phyloP scores from a whole-genome alignment of 139 green algal genomes.

The Chlamydomonas urium region DNA sequence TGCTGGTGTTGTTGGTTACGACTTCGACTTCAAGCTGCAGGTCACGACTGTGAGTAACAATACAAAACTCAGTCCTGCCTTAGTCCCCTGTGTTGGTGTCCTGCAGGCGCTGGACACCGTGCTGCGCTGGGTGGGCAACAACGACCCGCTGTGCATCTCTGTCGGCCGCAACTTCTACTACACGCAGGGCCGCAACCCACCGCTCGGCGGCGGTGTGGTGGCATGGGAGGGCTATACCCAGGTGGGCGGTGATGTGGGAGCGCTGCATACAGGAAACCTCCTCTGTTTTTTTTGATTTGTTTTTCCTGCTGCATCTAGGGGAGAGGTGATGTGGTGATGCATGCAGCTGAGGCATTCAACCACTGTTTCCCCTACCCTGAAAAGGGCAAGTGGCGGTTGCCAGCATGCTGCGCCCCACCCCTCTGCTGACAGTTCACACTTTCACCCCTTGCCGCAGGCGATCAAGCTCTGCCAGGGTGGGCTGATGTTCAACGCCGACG shows the following conservation, averaged over 20 bases:
- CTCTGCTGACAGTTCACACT: not conserved
- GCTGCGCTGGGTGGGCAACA: slow-evolving; percentile 19
- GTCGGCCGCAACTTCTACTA: slow-evolving; percentile 32
- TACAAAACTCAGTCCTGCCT: too few relatives aligned
- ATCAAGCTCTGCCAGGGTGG: slow-evolving; percentile 42
- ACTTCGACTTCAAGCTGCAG: too few relatives aligned
- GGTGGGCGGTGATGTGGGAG: slow-evolving; percentile 3
- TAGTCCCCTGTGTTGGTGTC: too few relatives aligned
- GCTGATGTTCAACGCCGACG: slow-evolving; percentile 58
- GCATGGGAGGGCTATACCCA: slow-evolving; percentile 13
- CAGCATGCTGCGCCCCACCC: not conserved
- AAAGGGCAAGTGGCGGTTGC: not conserved
- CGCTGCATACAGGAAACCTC: not conserved
- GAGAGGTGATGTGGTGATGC: too few relatives aligned
- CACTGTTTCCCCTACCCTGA: not conserved
- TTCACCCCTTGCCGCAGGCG: slow-evolving; percentile 5
- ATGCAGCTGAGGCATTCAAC: too few relatives aligned
- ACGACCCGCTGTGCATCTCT: slow-evolving; percentile 16
- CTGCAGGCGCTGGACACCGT: slow-evolving; percentile 31
- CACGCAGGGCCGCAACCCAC: not conserved
- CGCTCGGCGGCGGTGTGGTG: slow-evolving; percentile 22
- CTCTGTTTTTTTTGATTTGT: not conserved
- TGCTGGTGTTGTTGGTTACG: too few relatives aligned
- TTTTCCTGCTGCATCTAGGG: not conserved
- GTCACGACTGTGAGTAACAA: too few relatives aligned